Evolutionary conservation across 2,329 filamentous ascomycete species (phyloP).

Genomic region (Microdochium paspali): DNA sequence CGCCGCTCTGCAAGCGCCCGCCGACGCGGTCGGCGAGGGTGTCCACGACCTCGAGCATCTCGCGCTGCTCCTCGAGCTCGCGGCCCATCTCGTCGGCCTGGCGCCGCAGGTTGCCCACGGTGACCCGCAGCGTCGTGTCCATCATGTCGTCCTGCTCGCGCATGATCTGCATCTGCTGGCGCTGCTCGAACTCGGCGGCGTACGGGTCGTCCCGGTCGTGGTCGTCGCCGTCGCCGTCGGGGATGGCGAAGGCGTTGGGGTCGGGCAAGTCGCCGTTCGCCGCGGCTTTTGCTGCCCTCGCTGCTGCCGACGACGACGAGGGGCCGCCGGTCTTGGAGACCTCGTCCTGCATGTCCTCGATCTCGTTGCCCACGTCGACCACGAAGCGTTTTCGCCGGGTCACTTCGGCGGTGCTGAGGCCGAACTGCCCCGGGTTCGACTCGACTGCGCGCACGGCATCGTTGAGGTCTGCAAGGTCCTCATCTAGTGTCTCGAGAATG

Average conservation of each 20-base stretch:
- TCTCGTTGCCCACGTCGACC: slow-evolving; percentile 78
- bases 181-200: slow-evolving; percentile 79
- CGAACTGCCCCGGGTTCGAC: slow-evolving; percentile 77
- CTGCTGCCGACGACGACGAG: slow-evolving; percentile 15
- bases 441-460: slow-evolving; percentile 84
- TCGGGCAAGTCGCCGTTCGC: slow-evolving; percentile 37
- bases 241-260: slow-evolving; percentile 48
- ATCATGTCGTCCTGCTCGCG: slow-evolving; percentile 88
- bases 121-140: slow-evolving; percentile 76
- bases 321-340: slow-evolving; percentile 48
- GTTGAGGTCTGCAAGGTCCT: slow-evolving; percentile 82
- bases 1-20: slow-evolving; percentile 72
- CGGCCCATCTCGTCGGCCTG: slow-evolving; percentile 95
- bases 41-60: slow-evolving; percentile 82
- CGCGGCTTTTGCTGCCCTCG: slow-evolving; percentile 20
- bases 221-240: slow-evolving; percentile 28
- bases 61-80: slow-evolving; percentile 88
- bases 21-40: slow-evolving; percentile 78
- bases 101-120: slow-evolving; percentile 79
- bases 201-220: slow-evolving; percentile 44
- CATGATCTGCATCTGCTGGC: slow-evolving; percentile 87
- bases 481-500: slow-evolving; percentile 58
- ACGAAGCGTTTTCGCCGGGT: slow-evolving; percentile 72
- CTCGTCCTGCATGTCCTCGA: slow-evolving; percentile 83
- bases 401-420: slow-evolving; percentile 75